These are phyloP conservation scores for Solanum chilense DNA, from an alignment of 257 asterid genomes.

Conservation along the genomic window DNA sequence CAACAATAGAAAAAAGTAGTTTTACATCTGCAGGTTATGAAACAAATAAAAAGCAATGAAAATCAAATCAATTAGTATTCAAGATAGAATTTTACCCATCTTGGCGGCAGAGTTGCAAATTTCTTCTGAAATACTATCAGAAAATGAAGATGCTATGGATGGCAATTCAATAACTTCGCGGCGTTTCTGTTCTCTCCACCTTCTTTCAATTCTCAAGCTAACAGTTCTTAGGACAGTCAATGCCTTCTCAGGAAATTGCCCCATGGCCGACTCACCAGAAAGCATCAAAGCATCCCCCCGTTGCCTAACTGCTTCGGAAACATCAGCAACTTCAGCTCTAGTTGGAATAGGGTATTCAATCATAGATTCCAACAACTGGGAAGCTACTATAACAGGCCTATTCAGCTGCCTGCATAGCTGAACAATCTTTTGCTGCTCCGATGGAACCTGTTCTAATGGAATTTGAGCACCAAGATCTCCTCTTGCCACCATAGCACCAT, in stretches of 20 bases:
- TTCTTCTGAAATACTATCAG: slow-evolving; percentile 88
- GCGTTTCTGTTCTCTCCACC: slow-evolving; percentile 95
- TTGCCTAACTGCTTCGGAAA: slow-evolving; percentile 97
- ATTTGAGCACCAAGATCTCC: slow-evolving; percentile 98
- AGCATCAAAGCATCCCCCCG: slow-evolving; percentile 95
- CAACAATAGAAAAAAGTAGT: neutral
- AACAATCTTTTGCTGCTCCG: slow-evolving; percentile 86
- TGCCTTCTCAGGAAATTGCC: slow-evolving; percentile 95
- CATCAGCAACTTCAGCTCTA: slow-evolving; percentile 98
- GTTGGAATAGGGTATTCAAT: slow-evolving; percentile 98
- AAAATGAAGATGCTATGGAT: slow-evolving; percentile 70
- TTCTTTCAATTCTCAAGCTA: slow-evolving; percentile 88
- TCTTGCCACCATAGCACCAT: slow-evolving; percentile 99
- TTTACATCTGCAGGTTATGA: neutral
- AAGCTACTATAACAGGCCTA: slow-evolving; percentile 92
- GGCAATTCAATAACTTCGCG: slow-evolving; percentile 71
- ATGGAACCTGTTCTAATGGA: slow-evolving; percentile 97
- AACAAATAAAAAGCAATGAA: neutral
- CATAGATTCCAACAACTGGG: slow-evolving; percentile 97
- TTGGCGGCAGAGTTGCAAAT: slow-evolving; percentile 96
- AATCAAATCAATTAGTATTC: neutral
- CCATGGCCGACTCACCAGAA: slow-evolving; percentile 99
- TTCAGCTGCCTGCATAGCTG: slow-evolving; percentile 80
- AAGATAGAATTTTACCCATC: slow-evolving; percentile 62
- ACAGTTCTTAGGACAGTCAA: slow-evolving; percentile 87